Evolutionary conservation across 495 filamentous ascomycete genomes (phyloP), one percentile per base, ranked within the genome.

Genomic region (Amniculicola lignicola): DNA sequence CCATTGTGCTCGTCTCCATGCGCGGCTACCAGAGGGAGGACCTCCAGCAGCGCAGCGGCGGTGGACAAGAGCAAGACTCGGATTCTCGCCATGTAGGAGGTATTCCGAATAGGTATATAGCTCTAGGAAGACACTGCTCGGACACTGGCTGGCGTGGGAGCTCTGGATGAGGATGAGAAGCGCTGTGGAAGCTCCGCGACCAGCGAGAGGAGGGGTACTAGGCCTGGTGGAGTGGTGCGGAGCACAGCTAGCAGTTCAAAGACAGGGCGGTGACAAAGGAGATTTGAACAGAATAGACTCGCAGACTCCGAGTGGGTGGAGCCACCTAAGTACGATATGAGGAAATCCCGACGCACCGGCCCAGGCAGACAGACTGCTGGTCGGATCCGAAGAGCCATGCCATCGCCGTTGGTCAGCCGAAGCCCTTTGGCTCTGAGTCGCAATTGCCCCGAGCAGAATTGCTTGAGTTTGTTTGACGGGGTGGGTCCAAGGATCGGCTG

Each of bases 31-130:
- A 68, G 62, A 60, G 63, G 63, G 15, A 70, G 57, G 31, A 54
- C 41, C 56, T 59, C 69, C 27, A 71, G 57, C 31, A 74, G 61
- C 56, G 70, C 59, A 51, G 69, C 64, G 38, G 60, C 67, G 43
- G 59, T 47, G 36, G 68, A 51, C 38, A 65, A 18, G 14, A 40
- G 28, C 36, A 65, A 31, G 29, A 47, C 36, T 39, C 51, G 53
- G 18, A 36, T 35, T 39, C 53, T 28, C 38, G 38, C 25, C 64
- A 67, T 67, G 40, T 65, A 65, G 48, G 21, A 54, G 33, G 24
- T 18, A 21, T 3, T 18, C 12, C 25, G 27, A 5, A 12, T 36
- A n/a, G 43, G 19, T 18, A 23, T 48, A 31, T 27, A n/a, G 31
- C n/a, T 21, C 1, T 29, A 52, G 22, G 39, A 36, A 23, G 45